Conservation (phyloP, 2,329 filamentous ascomycete genomes). For the Stachybotrys chlorohalonatus region DNA sequence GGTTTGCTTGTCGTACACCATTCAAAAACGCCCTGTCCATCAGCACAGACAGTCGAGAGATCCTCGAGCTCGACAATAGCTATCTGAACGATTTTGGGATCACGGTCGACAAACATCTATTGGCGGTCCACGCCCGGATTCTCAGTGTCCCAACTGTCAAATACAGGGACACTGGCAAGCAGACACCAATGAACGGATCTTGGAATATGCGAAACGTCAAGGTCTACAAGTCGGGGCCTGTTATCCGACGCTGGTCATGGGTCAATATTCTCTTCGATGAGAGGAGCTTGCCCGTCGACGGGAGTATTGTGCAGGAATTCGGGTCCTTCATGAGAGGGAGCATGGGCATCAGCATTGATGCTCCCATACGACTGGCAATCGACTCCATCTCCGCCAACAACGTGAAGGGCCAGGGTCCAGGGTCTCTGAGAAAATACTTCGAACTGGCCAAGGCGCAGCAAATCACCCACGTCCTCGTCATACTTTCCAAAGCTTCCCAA, state of each 20-base stretch:
- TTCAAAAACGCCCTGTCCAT: conserved; percentile 60
- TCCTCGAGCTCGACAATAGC: conserved; percentile 48
- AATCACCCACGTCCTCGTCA: conserved; percentile 47
- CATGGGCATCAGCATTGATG: conserved; percentile 30
- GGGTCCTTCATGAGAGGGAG: conserved; percentile 22
- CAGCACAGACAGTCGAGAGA: conserved; percentile 41
- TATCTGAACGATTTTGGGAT: conserved; percentile 52
- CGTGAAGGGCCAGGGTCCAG: not conserved
- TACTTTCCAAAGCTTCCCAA: conserved; percentile 45
- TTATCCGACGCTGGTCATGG: conserved; percentile 41
- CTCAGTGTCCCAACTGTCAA: conserved; percentile 49
- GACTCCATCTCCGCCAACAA: not conserved
- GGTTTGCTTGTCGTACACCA: conserved; percentile 60
- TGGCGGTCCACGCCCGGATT: conserved; percentile 66
- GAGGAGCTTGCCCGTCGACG: conserved; percentile 5
- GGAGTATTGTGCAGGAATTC: conserved; percentile 21
- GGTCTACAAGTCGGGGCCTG: conserved; percentile 41
- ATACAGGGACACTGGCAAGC: conserved; percentile 37
- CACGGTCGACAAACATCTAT: conserved; percentile 46
- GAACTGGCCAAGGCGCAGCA: conserved; percentile 15
- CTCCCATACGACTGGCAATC: conserved; percentile 2
- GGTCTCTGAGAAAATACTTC: conserved; percentile 17
- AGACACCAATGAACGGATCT: conserved; percentile 36
- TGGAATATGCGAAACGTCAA: conserved; percentile 60
- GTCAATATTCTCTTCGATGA: conserved; percentile 25